Percentiles rank a stretch among this genome's conserved stretches.
These are phyloP conservation scores for Cryptomeria japonica DNA, from an alignment of 75 land plant species.

Conservation along the genomic window DNA sequence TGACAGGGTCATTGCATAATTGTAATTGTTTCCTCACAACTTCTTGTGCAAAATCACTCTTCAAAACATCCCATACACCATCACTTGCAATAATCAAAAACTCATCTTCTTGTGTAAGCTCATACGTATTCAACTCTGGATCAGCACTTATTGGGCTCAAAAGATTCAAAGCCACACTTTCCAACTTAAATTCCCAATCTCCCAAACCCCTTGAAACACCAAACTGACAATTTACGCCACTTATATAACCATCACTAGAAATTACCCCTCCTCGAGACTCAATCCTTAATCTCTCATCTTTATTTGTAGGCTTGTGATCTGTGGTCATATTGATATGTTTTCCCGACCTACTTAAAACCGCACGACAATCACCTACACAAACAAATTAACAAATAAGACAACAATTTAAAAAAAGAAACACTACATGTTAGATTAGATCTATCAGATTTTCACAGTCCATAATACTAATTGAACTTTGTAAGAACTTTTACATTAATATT, in stretches of 20 bases:
- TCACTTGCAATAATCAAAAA: constrained; percentile 59
- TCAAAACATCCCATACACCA: constrained; percentile 60
- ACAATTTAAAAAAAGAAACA: too few relatives aligned
- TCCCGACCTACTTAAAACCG: constrained; percentile 2
- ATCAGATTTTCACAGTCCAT: too few relatives aligned
- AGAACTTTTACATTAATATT: too few relatives aligned
- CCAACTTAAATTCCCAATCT: constrained; percentile 77
- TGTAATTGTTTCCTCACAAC: constrained; percentile 28
- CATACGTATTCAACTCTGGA: constrained; percentile 41
- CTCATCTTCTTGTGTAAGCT: constrained; percentile 52
- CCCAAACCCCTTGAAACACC: constrained; percentile 79
- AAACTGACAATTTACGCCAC: constrained; percentile 17
- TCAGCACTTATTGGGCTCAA: constrained; percentile 60
- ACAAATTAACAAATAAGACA: too few relatives aligned
- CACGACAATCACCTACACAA: constrained; percentile 19
- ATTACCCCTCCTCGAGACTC: constrained; percentile 11
- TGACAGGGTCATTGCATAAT: constrained; percentile 48
- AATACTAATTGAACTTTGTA: too few relatives aligned
- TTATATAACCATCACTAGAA: background rate
- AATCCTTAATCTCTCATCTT: constrained; percentile 5
- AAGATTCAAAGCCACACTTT: constrained; percentile 33
- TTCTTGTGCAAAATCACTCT: constrained; percentile 58
- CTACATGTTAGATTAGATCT: too few relatives aligned
- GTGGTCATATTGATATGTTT: constrained; percentile 5
- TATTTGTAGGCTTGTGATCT: constrained; percentile 1